Base-by-base conservation (phyloP, 1,284 basidiomycete species). In the Pseudomicrostroma phylloplanum region DNA sequence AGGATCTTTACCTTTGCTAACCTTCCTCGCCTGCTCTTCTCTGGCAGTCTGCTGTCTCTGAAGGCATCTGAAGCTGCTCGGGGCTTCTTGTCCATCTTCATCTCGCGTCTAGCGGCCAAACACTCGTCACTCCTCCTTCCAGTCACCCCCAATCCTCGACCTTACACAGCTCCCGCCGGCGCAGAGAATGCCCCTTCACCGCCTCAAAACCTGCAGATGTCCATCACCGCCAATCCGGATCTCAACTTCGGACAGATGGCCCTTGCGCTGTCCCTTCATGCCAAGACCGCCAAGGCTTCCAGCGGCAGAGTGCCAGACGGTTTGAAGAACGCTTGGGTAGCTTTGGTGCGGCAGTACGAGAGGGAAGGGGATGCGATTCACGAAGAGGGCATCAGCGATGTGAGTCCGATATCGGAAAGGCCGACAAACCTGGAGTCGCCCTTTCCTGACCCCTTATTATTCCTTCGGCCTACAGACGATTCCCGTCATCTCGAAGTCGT, bases 191-290 rank as follows among this genome's bases (percentile, higher is more conserved):
- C 66, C 6, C 59, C 60, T 3, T 41, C 56, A 25, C 30, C 54
- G 39, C 42, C 67, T 12, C 21, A n/a, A 58, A 49, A 61, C 9
- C 3, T 60, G 13, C 54, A 67, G 42, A 69, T 78, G 26, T 75
- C 67, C 63, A 59, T 74, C n/a, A 74, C 75, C 8, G 74, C 67
- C 11, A 76, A 67, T 51, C 63, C 75, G 2, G 71, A 73, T 19
- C 65, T 77, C 39, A 78, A 78, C 67, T 76, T 77, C 56, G 60
- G 59, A 15, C 77, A 78, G 57, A 72, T 75, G 62, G 70, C 69
- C 17, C 64, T 74, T 0, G 71, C 70, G 0, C 72, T 77, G 17
- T 68, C 66, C 1, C 59, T 61, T 12, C 70, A 72, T 21, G 70
- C 68, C 4, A 36, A 36, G 21, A 53, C 57, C 12, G 36, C 62